Conservation (phyloP, 2,329 filamentous ascomycete species). For the Cytospora chrysosperma region DNA sequence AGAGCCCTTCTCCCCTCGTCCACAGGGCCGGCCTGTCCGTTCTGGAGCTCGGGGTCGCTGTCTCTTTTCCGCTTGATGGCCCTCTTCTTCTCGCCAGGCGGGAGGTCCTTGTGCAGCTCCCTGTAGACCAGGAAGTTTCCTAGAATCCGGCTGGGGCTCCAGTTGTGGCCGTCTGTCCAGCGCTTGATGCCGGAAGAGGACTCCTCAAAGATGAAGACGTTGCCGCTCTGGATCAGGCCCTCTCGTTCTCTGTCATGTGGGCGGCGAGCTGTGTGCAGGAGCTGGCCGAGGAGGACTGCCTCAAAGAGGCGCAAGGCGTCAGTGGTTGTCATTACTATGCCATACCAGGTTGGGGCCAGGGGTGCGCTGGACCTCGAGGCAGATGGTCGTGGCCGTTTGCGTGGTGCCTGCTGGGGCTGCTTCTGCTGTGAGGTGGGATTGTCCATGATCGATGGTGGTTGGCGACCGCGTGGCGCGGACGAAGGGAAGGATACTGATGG, state of each 20-base stretch:
- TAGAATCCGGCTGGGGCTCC: slow-evolving; percentile 85
- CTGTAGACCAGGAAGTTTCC: slow-evolving; percentile 85
- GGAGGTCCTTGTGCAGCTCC: slow-evolving; percentile 74
- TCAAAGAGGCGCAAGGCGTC: slow-evolving; percentile 83
- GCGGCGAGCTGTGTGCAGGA: slow-evolving; percentile 76
- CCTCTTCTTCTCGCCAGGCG: slow-evolving; percentile 80
- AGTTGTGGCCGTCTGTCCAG: slow-evolving; percentile 89
- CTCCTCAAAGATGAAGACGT: slow-evolving; percentile 90
- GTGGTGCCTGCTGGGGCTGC: slow-evolving; percentile 22
- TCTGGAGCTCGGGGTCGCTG: slow-evolving; percentile 34
- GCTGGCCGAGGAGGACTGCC: slow-evolving; percentile 66
- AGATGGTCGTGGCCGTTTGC: slow-evolving; percentile 48
- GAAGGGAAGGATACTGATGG: not conserved
- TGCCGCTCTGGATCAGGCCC: slow-evolving; percentile 76
- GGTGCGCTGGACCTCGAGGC: slow-evolving; percentile 18
- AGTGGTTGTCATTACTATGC: slow-evolving; percentile 65
- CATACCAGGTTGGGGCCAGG: slow-evolving; percentile 53
- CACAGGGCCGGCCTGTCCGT: slow-evolving; percentile 14
- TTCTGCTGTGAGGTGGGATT: not conserved
- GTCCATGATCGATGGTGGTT: slow-evolving; percentile 1
- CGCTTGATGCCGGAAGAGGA: slow-evolving; percentile 87
- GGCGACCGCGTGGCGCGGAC: not conserved
- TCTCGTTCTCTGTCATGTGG: slow-evolving; percentile 82
- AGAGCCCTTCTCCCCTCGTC: slow-evolving; percentile 44
- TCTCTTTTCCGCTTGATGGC: slow-evolving; percentile 68